Percentiles rank a stretch among this genome's conserved stretches.
phyloP scores from a whole-genome alignment of 352 stramenopile genomes.

The Phytophthora parvispora region DNA sequence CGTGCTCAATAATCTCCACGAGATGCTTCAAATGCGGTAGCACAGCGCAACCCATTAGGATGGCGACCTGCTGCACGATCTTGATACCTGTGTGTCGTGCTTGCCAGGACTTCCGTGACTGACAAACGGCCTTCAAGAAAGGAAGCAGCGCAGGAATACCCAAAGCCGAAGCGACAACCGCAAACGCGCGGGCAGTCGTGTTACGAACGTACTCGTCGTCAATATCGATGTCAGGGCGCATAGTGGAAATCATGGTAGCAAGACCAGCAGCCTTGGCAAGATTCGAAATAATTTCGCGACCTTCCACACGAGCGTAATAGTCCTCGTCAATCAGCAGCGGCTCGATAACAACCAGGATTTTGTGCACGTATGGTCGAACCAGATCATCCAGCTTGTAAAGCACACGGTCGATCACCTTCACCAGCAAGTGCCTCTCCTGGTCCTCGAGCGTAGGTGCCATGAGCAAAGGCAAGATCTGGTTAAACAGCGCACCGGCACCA shows the following conservation, averaged over 20 bases:
- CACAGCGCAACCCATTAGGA: constrained; percentile 99
- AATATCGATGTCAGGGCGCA: constrained; percentile 99
- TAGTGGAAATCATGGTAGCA: constrained; percentile 99
- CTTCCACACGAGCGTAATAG: constrained; percentile 99
- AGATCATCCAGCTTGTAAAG: constrained; percentile 99
- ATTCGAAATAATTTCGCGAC: constrained; percentile 99
- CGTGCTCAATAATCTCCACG: constrained; percentile 99
- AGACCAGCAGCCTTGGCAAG: constrained; percentile 99
- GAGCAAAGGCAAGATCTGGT: constrained; percentile 99
- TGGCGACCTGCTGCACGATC: constrained; percentile 99
- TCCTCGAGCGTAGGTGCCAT: constrained; percentile 99
- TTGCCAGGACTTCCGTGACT: constrained; percentile 99
- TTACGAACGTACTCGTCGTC: constrained; percentile 99
- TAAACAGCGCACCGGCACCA: constrained; percentile 98
- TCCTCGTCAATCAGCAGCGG: constrained; percentile 99
- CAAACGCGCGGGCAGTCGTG: constrained; percentile 98
- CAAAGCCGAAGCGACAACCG: constrained; percentile 99
- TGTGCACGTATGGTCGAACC: constrained; percentile 99
- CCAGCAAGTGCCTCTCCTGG: constrained; percentile 99
- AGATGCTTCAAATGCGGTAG: constrained; percentile 98
- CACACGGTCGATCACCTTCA: constrained; percentile 99
- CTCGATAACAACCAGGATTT: constrained; percentile 99
- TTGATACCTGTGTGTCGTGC: constrained; percentile 99
- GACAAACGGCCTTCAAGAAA: constrained; percentile 99
- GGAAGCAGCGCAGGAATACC: constrained; percentile 98